Base-by-base conservation (phyloP, 129 eudicot genomes). In the Logfia minima region DNA sequence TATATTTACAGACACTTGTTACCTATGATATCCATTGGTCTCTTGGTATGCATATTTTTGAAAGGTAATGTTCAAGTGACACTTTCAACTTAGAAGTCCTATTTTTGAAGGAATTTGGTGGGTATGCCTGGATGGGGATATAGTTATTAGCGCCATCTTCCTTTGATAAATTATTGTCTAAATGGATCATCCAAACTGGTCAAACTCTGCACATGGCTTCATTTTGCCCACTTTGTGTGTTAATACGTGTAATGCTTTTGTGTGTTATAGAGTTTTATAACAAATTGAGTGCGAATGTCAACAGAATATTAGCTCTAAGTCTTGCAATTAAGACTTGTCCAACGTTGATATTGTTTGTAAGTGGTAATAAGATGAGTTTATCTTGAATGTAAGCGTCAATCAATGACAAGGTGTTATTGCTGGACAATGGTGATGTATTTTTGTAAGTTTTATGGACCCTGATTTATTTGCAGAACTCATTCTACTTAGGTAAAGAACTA, bases 261-360 rank as follows among this genome's bases (percentile, higher is more conserved):
- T 29, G 8, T 24, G 59, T 75, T 75, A 9, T 75, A 39, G 22
- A 48, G 56, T 41, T 39, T 75, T 63, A 13, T 21, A 60, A 63
- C 43, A 28, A 4, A 10, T 43, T 64, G 48, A 43, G 63, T 2
- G 48, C 14, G 13, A 75, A 5, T 62, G 62, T 75, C 45, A 63
- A 26, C 18, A 23, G 62, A 71, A 71, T 24, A 26, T 17, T 28
- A 51, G 29, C 14, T 71, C 63, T 28, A 51, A 62, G 18, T 63
- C 41, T 74, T 39, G 26, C 17, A 60, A 19, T 73, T n/a, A 34
- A 55, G 55, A 34, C 22, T 19, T 28, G 26, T 74, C 60, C 39
- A 35, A 74, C 78, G 4, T 60, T 61, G 58, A 61, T 62, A 39
- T 60, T 23, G 61, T 61, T 61, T 60, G 39, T 39, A 62, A 75